These are phyloP conservation scores for Botrytis aclada DNA, from an alignment of 2,329 filamentous ascomycete species.

Conservation along the genomic window DNA sequence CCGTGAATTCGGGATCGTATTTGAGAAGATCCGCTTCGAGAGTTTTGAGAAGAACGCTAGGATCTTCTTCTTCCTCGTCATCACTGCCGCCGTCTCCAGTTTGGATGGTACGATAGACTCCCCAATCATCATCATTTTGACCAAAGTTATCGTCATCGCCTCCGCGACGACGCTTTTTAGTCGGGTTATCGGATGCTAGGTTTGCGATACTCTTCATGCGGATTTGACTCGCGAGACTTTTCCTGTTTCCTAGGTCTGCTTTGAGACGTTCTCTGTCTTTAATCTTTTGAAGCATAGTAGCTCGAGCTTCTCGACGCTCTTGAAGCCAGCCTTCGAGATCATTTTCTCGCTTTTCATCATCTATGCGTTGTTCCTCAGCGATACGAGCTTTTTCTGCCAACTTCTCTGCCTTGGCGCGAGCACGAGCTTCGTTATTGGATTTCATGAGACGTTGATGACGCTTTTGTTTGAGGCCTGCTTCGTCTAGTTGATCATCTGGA, in stretches of 20 bases:
- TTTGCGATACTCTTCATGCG: constrained; percentile 98
- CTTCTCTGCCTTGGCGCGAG: constrained; percentile 93
- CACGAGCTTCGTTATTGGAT: constrained; percentile 88
- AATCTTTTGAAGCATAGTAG: constrained; percentile 72
- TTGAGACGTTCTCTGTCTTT: constrained; percentile 92
- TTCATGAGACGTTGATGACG: constrained; percentile 90
- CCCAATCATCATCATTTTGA: constrained; percentile 97
- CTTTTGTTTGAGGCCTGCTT: constrained; percentile 87
- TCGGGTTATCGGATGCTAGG: constrained; percentile 82
- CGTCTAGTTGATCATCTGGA: constrained; percentile 89
- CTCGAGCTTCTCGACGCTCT: constrained; percentile 73
- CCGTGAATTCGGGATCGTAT: constrained; percentile 84
- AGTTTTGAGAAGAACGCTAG: constrained; percentile 66
- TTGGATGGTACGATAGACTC: constrained; percentile 89
- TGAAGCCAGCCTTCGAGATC: constrained; percentile 84
- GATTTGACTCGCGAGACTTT: constrained; percentile 92
- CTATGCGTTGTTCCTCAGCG: constrained; percentile 78
- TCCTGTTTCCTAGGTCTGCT: constrained; percentile 91
- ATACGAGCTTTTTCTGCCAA: constrained; percentile 83
- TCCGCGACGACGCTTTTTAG: constrained; percentile 79
- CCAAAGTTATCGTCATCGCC: constrained; percentile 96
- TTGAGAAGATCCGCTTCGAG: constrained; percentile 83
- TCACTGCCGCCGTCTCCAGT: constrained; percentile 82
- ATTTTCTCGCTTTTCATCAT: constrained; percentile 78
- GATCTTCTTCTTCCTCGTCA: constrained; percentile 88